Evolutionary conservation across 805 yeast species (phyloP).

Genomic region (Candida pini): DNA sequence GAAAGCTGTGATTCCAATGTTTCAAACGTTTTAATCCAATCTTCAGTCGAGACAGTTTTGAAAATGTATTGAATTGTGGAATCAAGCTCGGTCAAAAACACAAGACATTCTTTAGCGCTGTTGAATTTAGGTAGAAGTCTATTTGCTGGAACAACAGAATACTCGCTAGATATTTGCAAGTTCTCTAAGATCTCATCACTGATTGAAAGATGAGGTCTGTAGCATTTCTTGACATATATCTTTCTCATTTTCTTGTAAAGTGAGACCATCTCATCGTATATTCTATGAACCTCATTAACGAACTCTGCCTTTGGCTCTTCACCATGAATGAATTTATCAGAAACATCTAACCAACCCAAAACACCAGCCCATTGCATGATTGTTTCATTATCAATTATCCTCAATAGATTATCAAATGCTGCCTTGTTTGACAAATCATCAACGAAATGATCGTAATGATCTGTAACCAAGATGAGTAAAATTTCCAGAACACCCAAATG

Average conservation of each 20-base stretch:
- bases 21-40: conserved; percentile 78
- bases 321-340: conserved; percentile 8
- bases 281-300: conserved; percentile 14
- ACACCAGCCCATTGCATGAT: conserved; percentile 43
- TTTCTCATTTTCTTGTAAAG: conserved; percentile 64
- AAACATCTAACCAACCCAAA: conserved; percentile 19
- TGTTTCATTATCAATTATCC: conserved; percentile 63
- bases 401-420: conserved; percentile 58
- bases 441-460: conserved; percentile 70
- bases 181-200: conserved; percentile 29
- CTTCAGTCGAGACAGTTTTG: conserved; percentile 51
- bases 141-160: conserved; percentile 34
- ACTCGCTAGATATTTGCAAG: conserved; percentile 32
- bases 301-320: conserved; percentile 4
- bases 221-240: conserved; percentile 61
- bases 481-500: conserved; percentile 81
- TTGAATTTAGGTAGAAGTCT: conserved; percentile 23
- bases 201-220: conserved; percentile 50
- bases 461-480: conserved; percentile 59
- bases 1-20: conserved; percentile 64
- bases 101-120: conserved; percentile 47
- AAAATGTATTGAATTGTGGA: conserved; percentile 52
- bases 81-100: conserved; percentile 61
- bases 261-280: conserved; percentile 26
- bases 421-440: conserved; percentile 58